These are phyloP conservation scores for Fragilariopsis cylindrus DNA, from an alignment of 108 stramenopile species.

Conservation along the genomic window DNA sequence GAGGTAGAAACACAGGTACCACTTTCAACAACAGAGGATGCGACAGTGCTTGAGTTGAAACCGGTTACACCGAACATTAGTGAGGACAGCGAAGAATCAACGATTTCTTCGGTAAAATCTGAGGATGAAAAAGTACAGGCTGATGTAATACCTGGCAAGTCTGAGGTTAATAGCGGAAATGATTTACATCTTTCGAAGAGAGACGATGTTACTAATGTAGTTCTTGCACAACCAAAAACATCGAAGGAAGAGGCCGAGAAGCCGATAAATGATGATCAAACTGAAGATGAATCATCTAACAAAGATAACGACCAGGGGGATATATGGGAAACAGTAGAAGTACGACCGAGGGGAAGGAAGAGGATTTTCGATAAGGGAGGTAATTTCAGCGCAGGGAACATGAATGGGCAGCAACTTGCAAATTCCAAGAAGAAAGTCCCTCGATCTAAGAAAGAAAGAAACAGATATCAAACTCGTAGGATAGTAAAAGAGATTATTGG, in stretches of 20 bases:
- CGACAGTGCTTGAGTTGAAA: neutral
- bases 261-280: neutral
- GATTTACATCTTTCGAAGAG: neutral
- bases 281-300: neutral
- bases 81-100: neutral
- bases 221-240: neutral
- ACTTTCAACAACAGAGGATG: neutral
- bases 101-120: neutral
- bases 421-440: constrained; percentile 40
- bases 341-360: constrained; percentile 38
- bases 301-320: constrained; percentile 45
- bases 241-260: neutral
- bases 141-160: neutral
- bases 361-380: constrained; percentile 34
- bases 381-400: constrained; percentile 27
- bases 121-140: neutral
- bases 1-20: too few species aligned
- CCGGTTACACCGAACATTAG: neutral
- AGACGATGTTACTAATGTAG: constrained; percentile 7
- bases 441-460: constrained; percentile 27
- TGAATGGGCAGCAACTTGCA: constrained; percentile 17
- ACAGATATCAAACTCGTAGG: constrained; percentile 33
- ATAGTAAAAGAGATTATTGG: constrained; percentile 60
- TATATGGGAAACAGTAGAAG: constrained; percentile 74
- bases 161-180: neutral